Base-by-base conservation (phyloP, 495 filamentous ascomycete genomes). In the Penicillium mononematosum region DNA sequence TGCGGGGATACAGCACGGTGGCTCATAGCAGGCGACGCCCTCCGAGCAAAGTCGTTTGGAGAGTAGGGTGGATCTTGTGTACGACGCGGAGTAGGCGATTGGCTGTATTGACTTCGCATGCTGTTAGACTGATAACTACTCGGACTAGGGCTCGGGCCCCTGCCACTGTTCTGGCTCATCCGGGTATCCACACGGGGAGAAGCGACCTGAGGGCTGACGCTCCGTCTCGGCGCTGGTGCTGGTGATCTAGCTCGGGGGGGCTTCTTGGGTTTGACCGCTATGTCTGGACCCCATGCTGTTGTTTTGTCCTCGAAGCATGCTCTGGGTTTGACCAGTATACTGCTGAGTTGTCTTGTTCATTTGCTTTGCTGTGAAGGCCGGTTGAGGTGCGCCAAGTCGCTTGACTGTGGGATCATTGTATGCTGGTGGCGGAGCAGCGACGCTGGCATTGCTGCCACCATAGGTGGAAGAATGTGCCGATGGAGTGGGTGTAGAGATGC, bases 331-430 rank as follows among this genome's bases (percentile, higher is more conserved):
- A 50, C 87, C 85, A 44, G 89, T 83, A 67, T 94, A 96, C 64
- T 88, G 88, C 53, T 92, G 85, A 1, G 91, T 92, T 12, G 93
- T 88, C 64, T 94, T 87, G 61, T 96, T 87, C 95, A 99, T 99
- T 45, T 92, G 87, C 52, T 86, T 86, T 8, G 89, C 88, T 0
- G 95, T 98, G 58, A 92, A 90, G 11, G 95, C 95, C 0, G 93
- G 94, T 52, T 94, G 85, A 1, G 95, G 95, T 16, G 92, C 88
- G 56, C 88, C 95, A 12, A 99, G 84, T 43, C 91, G 83, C 64
- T 82, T 93, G 64, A 88, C 78, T 47, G 86, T 81, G 7, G 81
- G 72, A 45, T 88, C 85, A 61, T 89, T 83, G 64, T 97, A 98
- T 0, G 89, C 88, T 3, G 95, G 94, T 7, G 95, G 94, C 7